Conservation (phyloP, 23 red algal species). For the Pyropia yezoensis region DNA sequence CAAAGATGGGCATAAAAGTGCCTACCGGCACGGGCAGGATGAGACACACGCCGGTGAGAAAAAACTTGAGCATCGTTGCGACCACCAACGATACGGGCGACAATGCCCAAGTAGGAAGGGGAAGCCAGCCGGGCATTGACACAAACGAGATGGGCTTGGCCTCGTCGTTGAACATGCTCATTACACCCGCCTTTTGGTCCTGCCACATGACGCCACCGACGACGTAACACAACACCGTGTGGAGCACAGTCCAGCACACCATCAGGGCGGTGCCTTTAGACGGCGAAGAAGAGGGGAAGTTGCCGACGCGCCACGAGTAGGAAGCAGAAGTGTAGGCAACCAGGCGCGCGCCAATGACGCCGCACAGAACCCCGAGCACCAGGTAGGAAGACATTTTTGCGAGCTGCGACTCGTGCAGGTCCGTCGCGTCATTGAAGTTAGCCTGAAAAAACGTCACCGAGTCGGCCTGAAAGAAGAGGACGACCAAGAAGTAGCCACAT, state of each 20-base stretch:
- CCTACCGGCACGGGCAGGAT: constrained; percentile 64
- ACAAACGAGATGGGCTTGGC: not conserved
- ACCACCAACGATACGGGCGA: constrained; percentile 12
- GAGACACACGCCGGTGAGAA: constrained; percentile 39
- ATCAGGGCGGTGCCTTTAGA: constrained; percentile 15
- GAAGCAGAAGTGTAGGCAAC: constrained; percentile 21
- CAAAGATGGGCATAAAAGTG: constrained; percentile 61
- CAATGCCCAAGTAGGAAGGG: not conserved
- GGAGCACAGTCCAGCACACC: constrained; percentile 14
- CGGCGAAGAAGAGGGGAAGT: constrained; percentile 13
- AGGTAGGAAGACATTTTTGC: constrained; percentile 32
- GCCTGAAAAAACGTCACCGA: constrained; percentile 23
- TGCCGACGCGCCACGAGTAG: constrained; percentile 8
- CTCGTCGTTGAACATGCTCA: constrained; percentile 25
- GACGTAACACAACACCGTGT: constrained; percentile 11
- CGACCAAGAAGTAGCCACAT: constrained; percentile 37
- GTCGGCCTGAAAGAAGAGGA: constrained; percentile 24
- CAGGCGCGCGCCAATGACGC: constrained; percentile 31
- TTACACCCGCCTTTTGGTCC: constrained; percentile 31
- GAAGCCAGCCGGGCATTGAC: not conserved
- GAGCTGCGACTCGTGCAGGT: constrained; percentile 24
- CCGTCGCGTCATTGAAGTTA: constrained; percentile 9
- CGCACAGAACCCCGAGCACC: constrained; percentile 40
- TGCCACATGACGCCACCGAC: constrained; percentile 33
- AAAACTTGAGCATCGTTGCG: constrained; percentile 32